These are phyloP conservation scores for Gossypium turneri DNA, from an alignment of 345 rosid species.

Conservation along the genomic window DNA sequence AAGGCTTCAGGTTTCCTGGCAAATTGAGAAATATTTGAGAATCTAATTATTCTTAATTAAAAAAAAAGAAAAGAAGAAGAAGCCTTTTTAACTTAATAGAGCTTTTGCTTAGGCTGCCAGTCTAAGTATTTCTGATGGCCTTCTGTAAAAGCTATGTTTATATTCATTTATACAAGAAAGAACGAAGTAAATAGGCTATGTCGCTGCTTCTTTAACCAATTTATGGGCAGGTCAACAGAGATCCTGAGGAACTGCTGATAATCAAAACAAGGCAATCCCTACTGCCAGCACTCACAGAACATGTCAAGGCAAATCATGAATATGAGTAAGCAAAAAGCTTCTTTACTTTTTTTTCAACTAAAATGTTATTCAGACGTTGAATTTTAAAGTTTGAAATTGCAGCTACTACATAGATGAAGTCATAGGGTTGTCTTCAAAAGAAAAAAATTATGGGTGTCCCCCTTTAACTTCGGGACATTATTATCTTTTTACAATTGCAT, in stretches of 20 bases:
- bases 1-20: background rate
- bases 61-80: too few species aligned
- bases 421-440: background rate
- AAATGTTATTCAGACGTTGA: background rate
- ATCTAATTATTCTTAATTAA: background rate
- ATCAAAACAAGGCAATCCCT: constrained; percentile 91
- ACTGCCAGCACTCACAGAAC: constrained; percentile 70
- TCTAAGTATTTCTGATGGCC: background rate
- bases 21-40: constrained; percentile 3
- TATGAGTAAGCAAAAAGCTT: constrained; percentile 64
- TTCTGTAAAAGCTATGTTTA: background rate
- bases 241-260: constrained; percentile 80
- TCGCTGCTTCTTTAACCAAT: background rate
- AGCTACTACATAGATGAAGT: background rate
- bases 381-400: background rate
- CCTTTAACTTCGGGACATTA: background rate
- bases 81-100: background rate
- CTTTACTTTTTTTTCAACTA: background rate
- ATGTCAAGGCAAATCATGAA: constrained; percentile 88
- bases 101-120: background rate
- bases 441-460: background rate
- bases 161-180: background rate
- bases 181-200: background rate
- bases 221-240: constrained; percentile 60
- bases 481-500: background rate